Evolutionary conservation across 257 asterid genomes (phyloP).

Genomic region (Solanum chiquidenum): DNA sequence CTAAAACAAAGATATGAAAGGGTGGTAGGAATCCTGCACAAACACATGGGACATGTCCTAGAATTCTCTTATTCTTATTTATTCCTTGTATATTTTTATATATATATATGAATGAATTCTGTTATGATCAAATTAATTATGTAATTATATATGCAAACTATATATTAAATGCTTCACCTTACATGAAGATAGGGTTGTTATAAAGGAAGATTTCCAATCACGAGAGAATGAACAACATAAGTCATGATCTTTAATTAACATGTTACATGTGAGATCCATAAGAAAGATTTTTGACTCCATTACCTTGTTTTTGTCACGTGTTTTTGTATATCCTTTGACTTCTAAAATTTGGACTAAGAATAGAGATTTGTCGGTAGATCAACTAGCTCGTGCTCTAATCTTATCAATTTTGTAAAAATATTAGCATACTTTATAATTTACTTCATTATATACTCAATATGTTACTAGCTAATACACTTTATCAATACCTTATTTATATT

Average conservation of each 20-base stretch:
- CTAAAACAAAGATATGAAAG: conserved; percentile 2
- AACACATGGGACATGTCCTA: conserved; percentile 19
- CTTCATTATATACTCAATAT: not conserved
- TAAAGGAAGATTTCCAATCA: not conserved
- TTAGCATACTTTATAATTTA: not conserved
- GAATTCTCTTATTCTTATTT: not conserved
- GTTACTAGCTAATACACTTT: not conserved
- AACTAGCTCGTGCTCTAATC: not conserved
- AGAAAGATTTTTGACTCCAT: not conserved
- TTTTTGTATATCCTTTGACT: not conserved
- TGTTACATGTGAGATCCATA: not conserved
- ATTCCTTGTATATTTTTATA: not conserved
- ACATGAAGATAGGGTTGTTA: not conserved
- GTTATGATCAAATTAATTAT: not conserved
- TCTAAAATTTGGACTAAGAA: not conserved
- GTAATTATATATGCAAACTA: not conserved
- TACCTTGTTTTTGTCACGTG: not conserved
- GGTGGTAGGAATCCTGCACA: conserved; percentile 10
- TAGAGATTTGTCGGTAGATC: not conserved
- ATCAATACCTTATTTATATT: not conserved
- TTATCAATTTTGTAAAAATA: not conserved
- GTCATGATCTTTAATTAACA: not conserved
- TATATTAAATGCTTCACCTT: not conserved
- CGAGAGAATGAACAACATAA: not conserved
- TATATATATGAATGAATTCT: not conserved